Base-by-base conservation (phyloP, 108 stramenopile species). In the Cyclotella sp. region DNA sequence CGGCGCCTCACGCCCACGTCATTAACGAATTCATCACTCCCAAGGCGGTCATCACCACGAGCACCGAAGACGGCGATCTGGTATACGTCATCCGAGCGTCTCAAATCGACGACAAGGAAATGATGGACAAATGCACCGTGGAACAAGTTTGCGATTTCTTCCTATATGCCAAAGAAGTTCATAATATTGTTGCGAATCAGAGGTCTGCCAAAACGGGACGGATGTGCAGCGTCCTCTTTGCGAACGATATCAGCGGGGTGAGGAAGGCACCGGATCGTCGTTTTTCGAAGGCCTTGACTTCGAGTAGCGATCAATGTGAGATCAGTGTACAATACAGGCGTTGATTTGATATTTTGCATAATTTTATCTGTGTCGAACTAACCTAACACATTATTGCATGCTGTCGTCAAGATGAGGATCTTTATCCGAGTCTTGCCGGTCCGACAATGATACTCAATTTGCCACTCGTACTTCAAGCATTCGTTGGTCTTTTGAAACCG, bases 361-460 rank as follows among this genome's bases (percentile, higher is more conserved):
- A 34, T 6, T 34, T 34, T 2, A 34, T 34, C 6, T 34, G 34
- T 6, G 34, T 6, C 34, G 6, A 34, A 34, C 34, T 34, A 34
- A 34, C 34, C 34, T 5, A 34, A 2, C 4, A 34, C 4, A 2
- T 5, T 5, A 5, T 6, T 34, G 4, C 6, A 34, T 34, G 6
- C 34, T 5, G 6, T 6, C 34, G 6, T 34, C 34, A 34, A 34
- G 34, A 84, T 63, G 83, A 84, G 64, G 62, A 54, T 64, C 62
- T 84, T 0, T 84, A 84, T 40, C 83, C 83, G 2, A 79, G 78
- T 39, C 73, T 84, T 21, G 83, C 83, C 8, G 83, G 83, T 0
- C 78, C 83, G 5, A 84, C 83, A 4, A 84, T 84, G 83, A 84
- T 84, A 41, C 60, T 79, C 49, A 84, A 84, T 27, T 69, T 84